Evolutionary conservation across 2,329 filamentous ascomycete species (phyloP).

Genomic region (Arthrobotrys pseudoclavata): DNA sequence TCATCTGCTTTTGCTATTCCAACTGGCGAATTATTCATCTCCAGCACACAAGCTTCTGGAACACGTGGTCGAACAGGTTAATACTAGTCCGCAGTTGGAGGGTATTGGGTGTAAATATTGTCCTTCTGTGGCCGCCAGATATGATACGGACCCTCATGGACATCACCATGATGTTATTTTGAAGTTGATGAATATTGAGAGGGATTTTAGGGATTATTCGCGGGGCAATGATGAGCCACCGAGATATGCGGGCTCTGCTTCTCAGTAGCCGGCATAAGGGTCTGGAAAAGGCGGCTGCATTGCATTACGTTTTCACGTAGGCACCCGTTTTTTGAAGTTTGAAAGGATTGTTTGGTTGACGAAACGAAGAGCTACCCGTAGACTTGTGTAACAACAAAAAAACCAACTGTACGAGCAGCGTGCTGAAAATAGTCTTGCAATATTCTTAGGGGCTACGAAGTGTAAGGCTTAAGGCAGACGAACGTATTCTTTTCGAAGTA

Average conservation of each 20-base stretch:
- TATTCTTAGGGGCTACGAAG: no score
- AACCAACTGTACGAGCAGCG: no score
- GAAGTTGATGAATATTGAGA: slow-evolving; percentile 15
- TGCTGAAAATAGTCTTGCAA: no score
- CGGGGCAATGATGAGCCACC: slow-evolving; percentile 1
- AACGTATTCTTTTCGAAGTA: no score
- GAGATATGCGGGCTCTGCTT: not conserved
- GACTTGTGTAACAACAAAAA: not conserved
- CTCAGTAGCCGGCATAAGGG: not conserved
- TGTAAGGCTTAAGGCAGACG: no score
- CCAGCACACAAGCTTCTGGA: slow-evolving; percentile 9
- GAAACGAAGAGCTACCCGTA: no score
- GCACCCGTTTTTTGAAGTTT: no score
- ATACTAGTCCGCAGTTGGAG: slow-evolving; percentile 16
- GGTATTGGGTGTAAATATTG: slow-evolving; percentile 37
- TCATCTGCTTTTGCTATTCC: not conserved
- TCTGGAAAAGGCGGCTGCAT: no score
- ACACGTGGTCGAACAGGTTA: slow-evolving; percentile 21
- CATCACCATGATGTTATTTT: slow-evolving; percentile 10
- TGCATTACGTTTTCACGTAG: no score
- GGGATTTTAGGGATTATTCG: slow-evolving; percentile 11
- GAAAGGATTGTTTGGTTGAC: no score
- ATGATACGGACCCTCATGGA: slow-evolving; percentile 18
- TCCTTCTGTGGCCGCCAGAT: not conserved
- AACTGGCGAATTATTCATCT: slow-evolving; percentile 24